phyloP scores from a whole-genome alignment of 2,329 filamentous ascomycete species.

The Calonectria pauciramosa region DNA sequence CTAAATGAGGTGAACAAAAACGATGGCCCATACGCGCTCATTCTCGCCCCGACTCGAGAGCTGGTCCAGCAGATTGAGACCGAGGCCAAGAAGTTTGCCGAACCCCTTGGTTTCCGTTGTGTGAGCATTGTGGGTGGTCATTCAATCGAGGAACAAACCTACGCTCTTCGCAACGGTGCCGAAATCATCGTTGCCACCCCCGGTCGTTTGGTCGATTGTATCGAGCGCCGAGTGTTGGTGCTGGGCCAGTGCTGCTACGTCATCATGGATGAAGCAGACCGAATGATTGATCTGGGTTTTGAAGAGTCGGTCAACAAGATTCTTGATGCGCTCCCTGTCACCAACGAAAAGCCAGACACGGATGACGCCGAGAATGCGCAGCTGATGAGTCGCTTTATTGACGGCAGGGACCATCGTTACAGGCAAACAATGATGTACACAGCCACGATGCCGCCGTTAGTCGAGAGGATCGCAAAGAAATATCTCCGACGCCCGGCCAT shows the following conservation, averaged over 20 bases:
- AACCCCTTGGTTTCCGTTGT: constrained; percentile 90
- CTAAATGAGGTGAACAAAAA: constrained; percentile 90
- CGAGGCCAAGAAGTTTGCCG: constrained; percentile 93
- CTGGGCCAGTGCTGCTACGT: constrained; percentile 97
- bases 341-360: constrained; percentile 94
- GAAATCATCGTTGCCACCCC: constrained; percentile 99
- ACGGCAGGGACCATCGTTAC: constrained; percentile 80
- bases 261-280: constrained; percentile 99
- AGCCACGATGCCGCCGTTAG: constrained; percentile 92
- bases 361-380: constrained; percentile 89
- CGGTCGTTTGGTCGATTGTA: constrained; percentile 95
- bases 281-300: constrained; percentile 99
- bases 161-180: constrained; percentile 89
- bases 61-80: constrained; percentile 97
- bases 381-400: constrained; percentile 86
- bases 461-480: constrained; percentile 97
- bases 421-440: constrained; percentile 99
- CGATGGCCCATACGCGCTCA: constrained; percentile 97
- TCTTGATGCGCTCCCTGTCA: constrained; percentile 90
- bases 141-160: constrained; percentile 92
- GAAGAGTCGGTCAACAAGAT: constrained; percentile 99
- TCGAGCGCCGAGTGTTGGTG: constrained; percentile 91
- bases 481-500: constrained; percentile 94
- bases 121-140: constrained; percentile 99
- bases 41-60: constrained; percentile 96